A percentile compares a stretch with the other conserved stretches of the same genome.
phyloP scores from a whole-genome alignment of 176 grass and related monocot species.

The Oryza meyeriana region DNA sequence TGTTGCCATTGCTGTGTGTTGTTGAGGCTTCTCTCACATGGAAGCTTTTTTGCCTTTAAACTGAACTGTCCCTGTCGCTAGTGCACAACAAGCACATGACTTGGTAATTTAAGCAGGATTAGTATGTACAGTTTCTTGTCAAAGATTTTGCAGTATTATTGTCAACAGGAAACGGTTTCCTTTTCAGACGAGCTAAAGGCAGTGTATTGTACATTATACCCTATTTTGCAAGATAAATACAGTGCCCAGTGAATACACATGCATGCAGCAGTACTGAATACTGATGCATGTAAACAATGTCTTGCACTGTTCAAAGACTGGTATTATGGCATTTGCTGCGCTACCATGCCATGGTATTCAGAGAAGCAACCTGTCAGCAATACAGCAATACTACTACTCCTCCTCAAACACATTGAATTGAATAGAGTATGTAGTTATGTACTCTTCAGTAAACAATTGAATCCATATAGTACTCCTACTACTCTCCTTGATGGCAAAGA shows the following conservation, averaged over 20 bases:
- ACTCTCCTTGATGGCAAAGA: background rate
- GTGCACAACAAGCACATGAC: constrained; percentile 24
- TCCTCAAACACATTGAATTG: constrained; percentile 25
- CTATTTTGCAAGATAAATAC: background rate
- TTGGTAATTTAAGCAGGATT: background rate
- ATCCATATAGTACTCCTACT: background rate
- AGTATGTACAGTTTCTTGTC: background rate
- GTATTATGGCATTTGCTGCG: constrained; percentile 11
- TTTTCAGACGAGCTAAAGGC: background rate
- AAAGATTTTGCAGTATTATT: background rate
- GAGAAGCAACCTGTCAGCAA: constrained; percentile 16
- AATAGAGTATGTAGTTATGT: background rate
- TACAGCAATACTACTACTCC: background rate
- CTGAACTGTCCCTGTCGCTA: background rate
- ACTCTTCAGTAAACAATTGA: background rate
- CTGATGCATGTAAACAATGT: background rate
- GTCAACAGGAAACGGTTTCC: background rate
- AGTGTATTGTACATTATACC: background rate
- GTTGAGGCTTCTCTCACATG: background rate
- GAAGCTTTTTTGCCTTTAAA: background rate
- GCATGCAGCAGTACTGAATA: background rate
- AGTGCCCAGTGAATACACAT: background rate
- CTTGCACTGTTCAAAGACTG: background rate
- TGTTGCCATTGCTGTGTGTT: background rate
- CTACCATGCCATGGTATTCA: constrained; percentile 32